A percentile compares a stretch with the other conserved stretches of the same genome.
Evolutionary conservation across 2,329 filamentous ascomycete genomes (phyloP).

Genomic region (Phaeosphaeriaceae sp.): DNA sequence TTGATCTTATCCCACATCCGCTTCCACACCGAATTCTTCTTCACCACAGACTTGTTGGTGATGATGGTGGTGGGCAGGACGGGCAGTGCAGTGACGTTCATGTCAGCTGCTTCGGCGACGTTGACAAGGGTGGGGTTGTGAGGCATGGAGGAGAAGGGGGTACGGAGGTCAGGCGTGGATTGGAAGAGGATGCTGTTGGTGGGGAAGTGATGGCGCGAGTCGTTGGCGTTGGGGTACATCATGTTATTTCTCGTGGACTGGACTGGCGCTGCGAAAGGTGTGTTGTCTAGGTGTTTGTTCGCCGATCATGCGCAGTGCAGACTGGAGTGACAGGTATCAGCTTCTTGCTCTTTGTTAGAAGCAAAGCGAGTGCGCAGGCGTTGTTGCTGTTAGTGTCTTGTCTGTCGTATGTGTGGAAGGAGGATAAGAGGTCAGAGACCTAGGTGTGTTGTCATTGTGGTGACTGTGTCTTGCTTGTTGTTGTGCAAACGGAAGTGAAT

Average conservation of each 20-base stretch:
- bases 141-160: neutral
- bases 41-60: neutral
- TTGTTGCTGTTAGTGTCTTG: neutral
- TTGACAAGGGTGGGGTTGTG: conserved; percentile 10
- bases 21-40: conserved; percentile 1
- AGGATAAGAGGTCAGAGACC: neutral
- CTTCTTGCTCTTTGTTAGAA: neutral
- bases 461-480: neutral
- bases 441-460: neutral
- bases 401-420: neutral
- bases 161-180: neutral
- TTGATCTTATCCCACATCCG: neutral
- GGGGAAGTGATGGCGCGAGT: conserved; percentile 18
- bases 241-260: neutral
- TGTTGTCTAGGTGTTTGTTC: neutral
- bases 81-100: conserved; percentile 17
- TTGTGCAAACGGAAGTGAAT: conserved; percentile 4
- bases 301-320: neutral
- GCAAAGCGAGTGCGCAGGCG: neutral
- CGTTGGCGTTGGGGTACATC: neutral
- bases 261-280: neutral
- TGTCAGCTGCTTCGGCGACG: conserved; percentile 14
- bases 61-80: neutral
- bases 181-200: conserved; percentile 15
- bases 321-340: neutral